Evolutionary conservation across 441 rosid genomes (phyloP).

Genomic region (Aquilaria agallochum): DNA sequence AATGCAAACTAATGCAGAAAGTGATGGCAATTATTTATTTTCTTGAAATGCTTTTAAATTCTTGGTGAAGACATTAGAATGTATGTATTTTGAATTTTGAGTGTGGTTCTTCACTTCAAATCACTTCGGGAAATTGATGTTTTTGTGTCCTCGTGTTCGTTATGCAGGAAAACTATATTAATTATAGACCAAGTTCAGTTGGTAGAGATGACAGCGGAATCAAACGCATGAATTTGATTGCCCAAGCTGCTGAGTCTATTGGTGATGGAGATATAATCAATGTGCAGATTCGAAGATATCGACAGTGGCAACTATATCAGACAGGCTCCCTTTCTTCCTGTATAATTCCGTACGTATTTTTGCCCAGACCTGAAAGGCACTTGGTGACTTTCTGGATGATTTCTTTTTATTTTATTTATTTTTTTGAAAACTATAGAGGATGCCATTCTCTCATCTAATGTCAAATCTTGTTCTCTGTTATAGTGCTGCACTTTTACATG

Average conservation of each 20-base stretch:
- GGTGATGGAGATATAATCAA: constrained; percentile 89
- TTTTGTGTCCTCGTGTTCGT: constrained; percentile 15
- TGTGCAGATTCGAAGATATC: constrained; percentile 93
- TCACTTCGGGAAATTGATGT: not conserved
- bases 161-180: constrained; percentile 92
- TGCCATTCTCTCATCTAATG: constrained; percentile 13
- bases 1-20: too few relatives aligned
- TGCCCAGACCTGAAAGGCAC: not conserved
- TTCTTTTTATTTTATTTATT: constrained; percentile 11
- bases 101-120: too few relatives aligned
- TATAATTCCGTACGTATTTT: constrained; percentile 81
- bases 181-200: constrained; percentile 68
- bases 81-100: too few relatives aligned
- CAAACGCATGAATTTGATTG: constrained; percentile 71
- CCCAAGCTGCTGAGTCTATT: constrained; percentile 95
- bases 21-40: not conserved
- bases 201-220: constrained; percentile 73
- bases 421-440: too few relatives aligned
- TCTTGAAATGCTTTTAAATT: too few relatives aligned
- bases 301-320: constrained; percentile 96
- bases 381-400: constrained; percentile 1
- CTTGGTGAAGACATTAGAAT: too few relatives aligned
- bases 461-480: constrained; percentile 17
- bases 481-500: constrained; percentile 88
- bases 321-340: constrained; percentile 72